phyloP scores from a whole-genome alignment of 345 rosid species.

The Euphorbia pulcherrima region DNA sequence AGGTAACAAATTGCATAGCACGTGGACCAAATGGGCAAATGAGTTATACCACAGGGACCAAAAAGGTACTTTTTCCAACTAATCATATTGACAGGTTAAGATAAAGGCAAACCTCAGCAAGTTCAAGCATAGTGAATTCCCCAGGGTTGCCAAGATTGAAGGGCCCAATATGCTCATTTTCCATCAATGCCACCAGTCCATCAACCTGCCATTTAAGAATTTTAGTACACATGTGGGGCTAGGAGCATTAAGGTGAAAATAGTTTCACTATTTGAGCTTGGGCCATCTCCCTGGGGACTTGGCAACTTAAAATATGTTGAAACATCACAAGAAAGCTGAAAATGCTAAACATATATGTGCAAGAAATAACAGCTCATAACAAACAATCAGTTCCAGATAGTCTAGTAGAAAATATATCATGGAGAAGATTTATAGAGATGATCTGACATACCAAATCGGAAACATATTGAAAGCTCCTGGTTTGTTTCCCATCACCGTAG shows the following conservation, averaged over 20 bases:
- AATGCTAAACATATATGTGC: neutral
- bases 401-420: neutral
- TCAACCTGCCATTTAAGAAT: slow-evolving; percentile 54
- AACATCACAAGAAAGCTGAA: too few species aligned
- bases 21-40: too few species aligned
- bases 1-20: too few species aligned
- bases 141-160: slow-evolving; percentile 98
- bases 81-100: neutral
- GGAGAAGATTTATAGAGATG: neutral
- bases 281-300: too few species aligned
- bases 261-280: too few species aligned
- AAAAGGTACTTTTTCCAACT: too few species aligned
- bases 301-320: too few species aligned
- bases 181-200: slow-evolving; percentile 88
- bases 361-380: neutral
- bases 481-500: slow-evolving; percentile 98
- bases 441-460: slow-evolving; percentile 72
- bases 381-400: neutral
- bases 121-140: slow-evolving; percentile 96
- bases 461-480: slow-evolving; percentile 97
- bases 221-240: neutral
- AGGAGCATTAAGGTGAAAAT: neutral
- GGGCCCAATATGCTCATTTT: slow-evolving; percentile 87
- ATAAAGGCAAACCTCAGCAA: slow-evolving; percentile 73
- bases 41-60: too few species aligned